Evolutionary conservation across 768 basidiomycete species (phyloP).

Genomic region (Leucosporidium yakuticum): DNA sequence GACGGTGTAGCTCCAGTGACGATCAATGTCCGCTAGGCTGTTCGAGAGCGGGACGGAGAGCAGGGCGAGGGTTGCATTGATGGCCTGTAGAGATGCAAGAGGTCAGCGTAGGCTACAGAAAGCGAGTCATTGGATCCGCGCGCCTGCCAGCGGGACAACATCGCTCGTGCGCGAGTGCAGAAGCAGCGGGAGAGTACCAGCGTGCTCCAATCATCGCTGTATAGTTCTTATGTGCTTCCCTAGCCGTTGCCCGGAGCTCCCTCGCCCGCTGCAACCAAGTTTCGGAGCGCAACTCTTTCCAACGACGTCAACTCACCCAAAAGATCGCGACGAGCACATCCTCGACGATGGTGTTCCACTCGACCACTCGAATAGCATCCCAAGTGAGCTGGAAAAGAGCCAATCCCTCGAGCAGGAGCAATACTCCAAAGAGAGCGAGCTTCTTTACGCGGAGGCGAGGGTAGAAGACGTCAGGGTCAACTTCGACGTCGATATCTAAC

Average conservation of each 20-base stretch:
- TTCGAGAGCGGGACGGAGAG: constrained; percentile 16
- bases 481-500: background rate
- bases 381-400: constrained; percentile 11
- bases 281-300: background rate
- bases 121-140: no score
- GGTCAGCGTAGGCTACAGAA: no score
- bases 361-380: background rate
- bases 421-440: background rate
- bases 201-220: no score
- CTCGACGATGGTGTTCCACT: constrained; percentile 3
- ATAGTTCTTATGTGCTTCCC: no score
- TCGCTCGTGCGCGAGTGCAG: no score
- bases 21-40: background rate
- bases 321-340: background rate
- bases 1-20: constrained; percentile 30
- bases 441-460: constrained; percentile 5
- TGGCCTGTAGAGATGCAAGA: background rate
- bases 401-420: background rate
- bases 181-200: no score
- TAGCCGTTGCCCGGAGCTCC: no score
- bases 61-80: constrained; percentile 7
- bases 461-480: constrained; percentile 14
- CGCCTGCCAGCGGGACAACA: no score
- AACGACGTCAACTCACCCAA: constrained; percentile 11
- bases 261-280: no score